Conservation (phyloP, 176 grass and related monocot species). For the Dactylis glomerata region DNA sequence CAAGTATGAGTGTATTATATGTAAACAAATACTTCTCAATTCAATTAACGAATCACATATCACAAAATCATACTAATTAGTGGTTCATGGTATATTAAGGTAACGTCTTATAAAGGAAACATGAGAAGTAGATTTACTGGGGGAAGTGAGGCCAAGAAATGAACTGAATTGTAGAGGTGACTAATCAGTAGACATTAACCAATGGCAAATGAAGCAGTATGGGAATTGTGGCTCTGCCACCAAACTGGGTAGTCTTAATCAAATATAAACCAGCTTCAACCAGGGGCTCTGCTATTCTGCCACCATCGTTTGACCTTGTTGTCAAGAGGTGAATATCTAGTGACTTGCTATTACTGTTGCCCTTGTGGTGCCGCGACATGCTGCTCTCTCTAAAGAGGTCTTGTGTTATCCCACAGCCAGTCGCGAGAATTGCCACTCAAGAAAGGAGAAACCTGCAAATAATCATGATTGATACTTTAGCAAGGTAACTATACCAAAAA, state of each 20-base stretch:
- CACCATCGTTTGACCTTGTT: not conserved
- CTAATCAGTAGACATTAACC: not conserved
- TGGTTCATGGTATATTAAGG: too few relatives aligned
- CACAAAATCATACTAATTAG: too few relatives aligned
- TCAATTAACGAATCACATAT: not conserved
- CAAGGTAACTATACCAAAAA: not conserved
- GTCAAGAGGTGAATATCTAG: not conserved
- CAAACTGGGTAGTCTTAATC: not conserved
- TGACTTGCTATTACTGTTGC: not conserved
- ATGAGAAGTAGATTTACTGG: too few relatives aligned
- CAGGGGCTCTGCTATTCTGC: not conserved
- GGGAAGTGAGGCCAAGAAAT: not conserved
- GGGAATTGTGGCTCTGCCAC: not conserved
- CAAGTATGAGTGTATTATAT: not conserved
- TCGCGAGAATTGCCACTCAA: conserved; percentile 54
- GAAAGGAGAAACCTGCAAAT: conserved; percentile 73
- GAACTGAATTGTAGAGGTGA: not conserved
- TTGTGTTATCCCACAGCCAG: conserved; percentile 88
- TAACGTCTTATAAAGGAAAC: too few relatives aligned
- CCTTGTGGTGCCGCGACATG: not conserved
- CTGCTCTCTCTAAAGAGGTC: conserved; percentile 35
- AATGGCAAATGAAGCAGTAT: not conserved
- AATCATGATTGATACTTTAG: not conserved
- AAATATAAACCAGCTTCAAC: not conserved
- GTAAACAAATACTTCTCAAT: not conserved